These are phyloP conservation scores for Colletotrichum sansevieriae DNA, from an alignment of 2,329 filamentous ascomycete genomes.

Conservation along the genomic window DNA sequence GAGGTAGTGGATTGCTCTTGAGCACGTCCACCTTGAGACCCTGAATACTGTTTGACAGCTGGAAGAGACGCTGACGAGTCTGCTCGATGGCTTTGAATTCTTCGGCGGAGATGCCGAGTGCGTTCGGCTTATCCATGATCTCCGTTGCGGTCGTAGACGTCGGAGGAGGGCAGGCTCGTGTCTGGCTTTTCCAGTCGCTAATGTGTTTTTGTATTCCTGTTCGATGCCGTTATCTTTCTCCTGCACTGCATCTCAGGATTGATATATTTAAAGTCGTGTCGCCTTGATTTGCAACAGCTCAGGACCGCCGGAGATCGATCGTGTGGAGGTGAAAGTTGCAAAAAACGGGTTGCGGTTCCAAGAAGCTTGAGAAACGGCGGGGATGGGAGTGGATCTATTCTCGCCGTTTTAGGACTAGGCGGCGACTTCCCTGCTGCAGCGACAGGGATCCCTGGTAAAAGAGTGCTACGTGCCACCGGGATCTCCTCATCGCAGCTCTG, in stretches of 20 bases:
- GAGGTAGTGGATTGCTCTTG: conserved; percentile 74
- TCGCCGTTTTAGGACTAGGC: conserved; percentile 14
- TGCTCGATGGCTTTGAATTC: conserved; percentile 79
- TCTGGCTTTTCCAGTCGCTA: not conserved
- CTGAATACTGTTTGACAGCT: conserved; percentile 76
- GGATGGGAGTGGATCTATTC: conserved; percentile 4
- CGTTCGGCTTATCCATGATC: conserved; percentile 36
- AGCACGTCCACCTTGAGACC: conserved; percentile 73
- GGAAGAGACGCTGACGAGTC: conserved; percentile 75
- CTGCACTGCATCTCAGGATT: not conserved
- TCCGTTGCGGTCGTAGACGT: not conserved
- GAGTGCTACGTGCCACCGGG: conserved; percentile 2
- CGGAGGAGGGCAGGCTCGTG: not conserved
- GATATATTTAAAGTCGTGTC: not conserved
- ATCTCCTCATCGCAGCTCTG: conserved; percentile 8
- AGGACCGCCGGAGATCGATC: not conserved
- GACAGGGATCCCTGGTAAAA: conserved; percentile 20
- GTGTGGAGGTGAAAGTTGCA: not conserved
- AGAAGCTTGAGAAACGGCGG: conserved; percentile 33
- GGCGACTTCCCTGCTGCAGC: conserved; percentile 15
- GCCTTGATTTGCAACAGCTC: conserved; percentile 1
- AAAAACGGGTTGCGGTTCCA: conserved; percentile 29
- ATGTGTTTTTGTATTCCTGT: not conserved
- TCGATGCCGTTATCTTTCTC: not conserved
- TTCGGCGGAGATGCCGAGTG: conserved; percentile 66